Percentiles rank a stretch among this genome's conserved stretches.
phyloP scores from a whole-genome alignment of 2,329 filamentous ascomycete genomes.

The Neurospora sp. region DNA sequence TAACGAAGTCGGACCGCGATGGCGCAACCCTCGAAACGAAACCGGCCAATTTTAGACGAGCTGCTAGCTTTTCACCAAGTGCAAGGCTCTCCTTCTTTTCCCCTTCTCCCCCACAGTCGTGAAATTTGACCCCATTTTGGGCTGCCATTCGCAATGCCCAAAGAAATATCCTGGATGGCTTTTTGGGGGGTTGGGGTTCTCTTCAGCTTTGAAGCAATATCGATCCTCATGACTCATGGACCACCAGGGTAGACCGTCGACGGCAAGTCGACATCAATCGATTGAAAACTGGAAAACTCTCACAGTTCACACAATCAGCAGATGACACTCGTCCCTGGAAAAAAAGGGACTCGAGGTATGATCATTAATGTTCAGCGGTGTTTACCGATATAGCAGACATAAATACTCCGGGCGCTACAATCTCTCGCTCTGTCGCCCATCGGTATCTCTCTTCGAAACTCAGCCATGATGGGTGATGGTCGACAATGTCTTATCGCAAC shows the following conservation, averaged over 20 bases:
- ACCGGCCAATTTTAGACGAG: not conserved
- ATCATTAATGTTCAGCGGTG: not conserved
- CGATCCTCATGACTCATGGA: not conserved
- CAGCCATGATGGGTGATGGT: not conserved
- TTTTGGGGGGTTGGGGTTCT: not conserved
- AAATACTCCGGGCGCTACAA: not conserved
- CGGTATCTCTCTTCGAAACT: not conserved
- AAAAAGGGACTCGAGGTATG: not conserved
- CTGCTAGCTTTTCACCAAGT: not conserved
- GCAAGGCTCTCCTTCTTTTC: not conserved
- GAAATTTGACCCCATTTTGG: not conserved
- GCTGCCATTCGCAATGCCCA: not conserved
- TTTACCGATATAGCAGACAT: not conserved
- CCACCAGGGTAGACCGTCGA: not conserved
- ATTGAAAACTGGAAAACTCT: not conserved
- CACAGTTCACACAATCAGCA: not conserved
- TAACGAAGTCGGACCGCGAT: not conserved
- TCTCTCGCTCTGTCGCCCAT: not conserved
- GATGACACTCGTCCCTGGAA: not conserved
- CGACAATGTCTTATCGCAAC: not conserved
- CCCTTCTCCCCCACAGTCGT: not conserved
- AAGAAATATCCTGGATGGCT: not conserved
- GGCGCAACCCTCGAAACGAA: not conserved
- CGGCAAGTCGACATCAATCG: not conserved
- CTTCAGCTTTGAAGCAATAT: not conserved